Percentiles rank a stretch among this genome's conserved stretches.
Evolutionary conservation across 2,329 filamentous ascomycete species (phyloP).

Genomic region (Cordyceps fumosorosea): DNA sequence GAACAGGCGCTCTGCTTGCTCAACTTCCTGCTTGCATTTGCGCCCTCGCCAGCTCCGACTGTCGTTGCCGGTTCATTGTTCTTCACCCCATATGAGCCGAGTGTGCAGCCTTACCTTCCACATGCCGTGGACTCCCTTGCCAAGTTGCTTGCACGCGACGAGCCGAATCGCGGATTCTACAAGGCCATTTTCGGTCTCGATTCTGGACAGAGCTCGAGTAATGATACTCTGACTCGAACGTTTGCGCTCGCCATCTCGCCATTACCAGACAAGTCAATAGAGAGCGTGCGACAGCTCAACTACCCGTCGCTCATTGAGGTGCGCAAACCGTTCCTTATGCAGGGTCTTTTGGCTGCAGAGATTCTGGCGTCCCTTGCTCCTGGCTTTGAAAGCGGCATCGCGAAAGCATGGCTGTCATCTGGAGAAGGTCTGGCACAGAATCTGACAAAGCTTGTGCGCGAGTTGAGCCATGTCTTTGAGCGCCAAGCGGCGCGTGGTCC

Average conservation of each 20-base stretch:
- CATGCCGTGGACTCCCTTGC: conserved; percentile 85
- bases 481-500: conserved; percentile 29
- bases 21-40: conserved; percentile 86
- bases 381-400: conserved; percentile 63
- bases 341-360: conserved; percentile 84
- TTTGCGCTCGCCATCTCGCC: conserved; percentile 84
- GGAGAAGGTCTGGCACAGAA: conserved; percentile 79
- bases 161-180: conserved; percentile 84
- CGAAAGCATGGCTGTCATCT: conserved; percentile 74
- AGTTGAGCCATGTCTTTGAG: conserved; percentile 60
- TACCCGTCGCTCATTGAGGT: conserved; percentile 66
- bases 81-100: conserved; percentile 76
- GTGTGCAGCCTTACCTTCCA: conserved; percentile 79
- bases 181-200: conserved; percentile 75
- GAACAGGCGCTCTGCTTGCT: conserved; percentile 84
- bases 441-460: conserved; percentile 66
- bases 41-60: conserved; percentile 67
- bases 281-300: conserved; percentile 50
- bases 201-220: conserved; percentile 52
- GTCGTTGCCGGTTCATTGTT: conserved; percentile 52
- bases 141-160: conserved; percentile 85
- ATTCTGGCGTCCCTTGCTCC: conserved; percentile 73
- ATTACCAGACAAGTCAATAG: conserved; percentile 59
- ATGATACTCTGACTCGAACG: conserved; percentile 76
- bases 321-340: conserved; percentile 84